Conservation (phyloP, 805 yeast species). For the Wickerhamomyces sydowiorum region DNA sequence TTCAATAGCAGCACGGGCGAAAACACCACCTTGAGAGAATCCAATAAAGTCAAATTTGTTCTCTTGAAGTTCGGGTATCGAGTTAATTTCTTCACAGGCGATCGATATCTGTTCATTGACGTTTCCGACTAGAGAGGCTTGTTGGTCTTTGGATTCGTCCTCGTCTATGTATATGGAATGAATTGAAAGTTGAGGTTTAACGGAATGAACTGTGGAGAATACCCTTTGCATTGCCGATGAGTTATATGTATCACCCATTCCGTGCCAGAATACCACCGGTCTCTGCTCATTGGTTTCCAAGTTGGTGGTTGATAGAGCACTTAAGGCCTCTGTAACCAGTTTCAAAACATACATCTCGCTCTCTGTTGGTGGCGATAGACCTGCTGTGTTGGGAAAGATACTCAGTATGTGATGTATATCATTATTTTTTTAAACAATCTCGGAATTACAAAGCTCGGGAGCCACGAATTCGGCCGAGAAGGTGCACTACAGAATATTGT, state of each 20-base stretch:
- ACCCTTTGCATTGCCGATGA: conserved; percentile 51
- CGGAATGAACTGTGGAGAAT: conserved; percentile 32
- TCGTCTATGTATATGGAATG: conserved; percentile 48
- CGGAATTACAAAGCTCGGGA: too few relatives aligned
- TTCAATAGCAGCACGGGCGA: conserved; percentile 62
- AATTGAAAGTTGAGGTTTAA: conserved; percentile 44
- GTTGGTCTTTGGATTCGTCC: conserved; percentile 47
- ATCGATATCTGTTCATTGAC: conserved; percentile 45
- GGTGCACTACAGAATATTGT: too few relatives aligned
- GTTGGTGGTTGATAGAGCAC: conserved; percentile 2
- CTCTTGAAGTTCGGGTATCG: conserved; percentile 34
- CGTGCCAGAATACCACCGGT: conserved; percentile 79
- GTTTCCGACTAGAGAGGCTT: conserved; percentile 53
- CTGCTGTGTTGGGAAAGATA: too few relatives aligned
- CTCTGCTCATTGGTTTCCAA: conserved; percentile 5
- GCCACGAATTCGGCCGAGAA: neutral
- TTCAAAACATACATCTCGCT: conserved; percentile 13
- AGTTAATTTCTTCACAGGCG: conserved; percentile 50
- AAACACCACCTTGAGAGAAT: conserved; percentile 81
- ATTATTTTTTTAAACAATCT: too few relatives aligned
- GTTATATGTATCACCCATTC: conserved; percentile 71
- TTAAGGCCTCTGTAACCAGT: conserved; percentile 11
- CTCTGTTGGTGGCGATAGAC: too few relatives aligned
- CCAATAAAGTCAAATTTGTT: conserved; percentile 71
- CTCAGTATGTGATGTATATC: too few relatives aligned